These are phyloP conservation scores for Lachnellula occidentalis DNA, from an alignment of 2,329 filamentous ascomycete genomes.

Conservation along the genomic window DNA sequence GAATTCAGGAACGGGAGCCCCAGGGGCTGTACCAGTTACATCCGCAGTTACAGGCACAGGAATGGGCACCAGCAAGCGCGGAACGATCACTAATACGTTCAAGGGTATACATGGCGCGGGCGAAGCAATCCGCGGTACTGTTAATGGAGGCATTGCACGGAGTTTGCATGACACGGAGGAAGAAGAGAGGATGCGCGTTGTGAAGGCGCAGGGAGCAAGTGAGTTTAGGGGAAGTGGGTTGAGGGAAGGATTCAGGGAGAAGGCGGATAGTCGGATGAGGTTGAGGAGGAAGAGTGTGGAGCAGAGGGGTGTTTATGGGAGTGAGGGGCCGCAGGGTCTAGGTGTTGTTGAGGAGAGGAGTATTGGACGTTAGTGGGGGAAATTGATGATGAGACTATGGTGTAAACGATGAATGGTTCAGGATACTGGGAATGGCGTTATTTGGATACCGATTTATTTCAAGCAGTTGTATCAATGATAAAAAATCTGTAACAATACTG, in stretches of 20 bases:
- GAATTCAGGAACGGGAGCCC: not conserved
- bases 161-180: slow-evolving; percentile 18
- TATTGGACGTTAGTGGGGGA: not conserved
- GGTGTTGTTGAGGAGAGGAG: slow-evolving; percentile 17
- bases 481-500: too few species aligned
- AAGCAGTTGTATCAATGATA: too few species aligned
- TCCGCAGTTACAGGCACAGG: not conserved
- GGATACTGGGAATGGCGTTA: too few species aligned
- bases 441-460: too few species aligned
- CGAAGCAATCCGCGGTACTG: slow-evolving; percentile 20
- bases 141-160: slow-evolving; percentile 20
- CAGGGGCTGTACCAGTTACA: not conserved
- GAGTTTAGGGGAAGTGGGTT: slow-evolving; percentile 22
- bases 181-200: slow-evolving; percentile 17
- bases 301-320: slow-evolving; percentile 16
- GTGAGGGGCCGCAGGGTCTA: slow-evolving; percentile 18
- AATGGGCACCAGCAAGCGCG: not conserved
- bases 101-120: slow-evolving; percentile 23
- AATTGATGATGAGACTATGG: not conserved
- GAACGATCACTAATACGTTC: slow-evolving; percentile 5
- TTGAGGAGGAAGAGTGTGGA: slow-evolving; percentile 14
- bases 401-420: too few species aligned
- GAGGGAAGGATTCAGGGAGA: slow-evolving; percentile 19
- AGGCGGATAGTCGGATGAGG: slow-evolving; percentile 13
- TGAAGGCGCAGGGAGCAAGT: slow-evolving; percentile 19